These are phyloP conservation scores for Juncus inflexus DNA, from an alignment of 176 grass and related monocot species.

Conservation along the genomic window DNA sequence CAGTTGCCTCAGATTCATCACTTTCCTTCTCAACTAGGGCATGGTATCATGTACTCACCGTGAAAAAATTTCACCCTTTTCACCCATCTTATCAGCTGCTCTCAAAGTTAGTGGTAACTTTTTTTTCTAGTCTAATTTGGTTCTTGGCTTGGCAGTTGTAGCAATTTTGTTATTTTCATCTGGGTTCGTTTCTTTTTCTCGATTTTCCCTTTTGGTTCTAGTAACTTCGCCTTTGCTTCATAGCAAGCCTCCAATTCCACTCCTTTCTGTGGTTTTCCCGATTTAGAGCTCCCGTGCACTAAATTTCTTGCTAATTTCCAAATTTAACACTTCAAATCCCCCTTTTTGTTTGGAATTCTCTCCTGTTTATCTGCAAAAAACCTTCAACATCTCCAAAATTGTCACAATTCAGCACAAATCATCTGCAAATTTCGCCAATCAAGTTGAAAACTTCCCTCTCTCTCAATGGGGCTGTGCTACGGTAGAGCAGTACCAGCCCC, in stretches of 20 bases:
- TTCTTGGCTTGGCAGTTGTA: not conserved
- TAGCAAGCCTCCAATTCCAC: not conserved
- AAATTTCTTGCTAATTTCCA: not conserved
- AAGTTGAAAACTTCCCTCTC: slow-evolving; percentile 17
- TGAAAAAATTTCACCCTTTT: slow-evolving; percentile 8
- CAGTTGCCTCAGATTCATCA: slow-evolving; percentile 44
- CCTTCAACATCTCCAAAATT: not conserved
- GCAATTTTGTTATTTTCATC: slow-evolving; percentile 16
- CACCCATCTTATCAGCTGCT: slow-evolving; percentile 1
- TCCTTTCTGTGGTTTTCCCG: not conserved
- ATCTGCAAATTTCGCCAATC: slow-evolving; percentile 5
- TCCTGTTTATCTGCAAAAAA: not conserved
- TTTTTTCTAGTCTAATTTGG: slow-evolving; percentile 11
- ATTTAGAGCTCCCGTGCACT: not conserved
- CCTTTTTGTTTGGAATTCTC: not conserved
- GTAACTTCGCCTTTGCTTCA: not conserved
- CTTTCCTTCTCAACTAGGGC: slow-evolving; percentile 24
- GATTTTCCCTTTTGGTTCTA: not conserved
- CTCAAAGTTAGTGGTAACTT: slow-evolving; percentile 20
- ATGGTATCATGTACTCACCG: slow-evolving; percentile 14
- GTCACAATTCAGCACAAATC: slow-evolving; percentile 5
- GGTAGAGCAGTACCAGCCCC: slow-evolving; percentile 66
- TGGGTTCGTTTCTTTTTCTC: not conserved
- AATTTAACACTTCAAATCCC: slow-evolving; percentile 5
- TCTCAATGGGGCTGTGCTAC: slow-evolving; percentile 83